Evolutionary conservation across 2,329 filamentous ascomycete genomes (phyloP), one percentile per base, ranked within the genome.

Genomic region (Colletotrichum tabaci): DNA sequence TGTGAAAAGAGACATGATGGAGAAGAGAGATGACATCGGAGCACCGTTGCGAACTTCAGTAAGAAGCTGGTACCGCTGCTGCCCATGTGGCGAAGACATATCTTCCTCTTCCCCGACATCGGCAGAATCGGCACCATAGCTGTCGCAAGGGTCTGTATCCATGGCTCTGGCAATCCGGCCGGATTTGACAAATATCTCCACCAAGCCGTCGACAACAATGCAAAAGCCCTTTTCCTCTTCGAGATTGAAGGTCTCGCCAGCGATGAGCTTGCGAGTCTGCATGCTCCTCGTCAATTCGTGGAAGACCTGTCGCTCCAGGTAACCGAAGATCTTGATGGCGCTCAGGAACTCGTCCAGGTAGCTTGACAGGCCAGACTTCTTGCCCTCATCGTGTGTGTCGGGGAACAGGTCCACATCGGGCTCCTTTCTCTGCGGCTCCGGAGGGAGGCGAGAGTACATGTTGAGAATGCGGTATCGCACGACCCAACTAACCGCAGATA

Each of bases 221-320:
- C 96, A 99, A 78, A 99, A 99, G 0, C 96, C 96, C 77, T 99
- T 98, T 78, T 99, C 96, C 80, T 99, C 96, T 82, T 99, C 96
- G 42, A 99, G 86, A 75, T 98, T 91, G 76, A 99, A 87, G 0
- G 96, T 99, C 82, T 99, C 96, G 40, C 96, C 96, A 6, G 96
- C 96, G 77, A 98, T 97, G 61, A 99, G 87, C 82, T 98, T 98
- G 76, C 94, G 89, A 23, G 97, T 99, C 84, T 99, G 96, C 96
- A 99, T 99, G 71, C 95, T 98, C 71, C 96, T 88, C 0, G 96
- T 99, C 76, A 99, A 89, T 82, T 99, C 96, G 79, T 99, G 97
- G 78, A 99, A 99, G 52, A 99, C 96, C 0, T 96, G 95, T 35
- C 96, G 91, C 80, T 99, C 96, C 53, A 99, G 86, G 79, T 98